These are phyloP conservation scores for Leccinellum albellum DNA, from an alignment of 768 basidiomycete genomes.

Conservation along the genomic window DNA sequence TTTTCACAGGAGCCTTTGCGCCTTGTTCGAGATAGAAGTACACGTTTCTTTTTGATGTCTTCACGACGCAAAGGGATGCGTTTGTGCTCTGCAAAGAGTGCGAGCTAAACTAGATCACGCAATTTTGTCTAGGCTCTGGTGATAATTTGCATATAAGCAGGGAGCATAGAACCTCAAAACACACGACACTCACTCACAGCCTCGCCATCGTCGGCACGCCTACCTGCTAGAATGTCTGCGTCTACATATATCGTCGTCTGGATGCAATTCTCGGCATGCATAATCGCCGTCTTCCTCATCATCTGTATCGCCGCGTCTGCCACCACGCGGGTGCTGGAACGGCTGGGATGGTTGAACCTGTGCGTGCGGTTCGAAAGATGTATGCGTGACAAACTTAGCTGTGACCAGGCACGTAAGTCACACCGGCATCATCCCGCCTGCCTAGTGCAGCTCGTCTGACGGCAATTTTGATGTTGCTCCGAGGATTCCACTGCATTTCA, in stretches of 20 bases:
- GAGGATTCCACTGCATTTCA: too few relatives aligned
- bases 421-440: too few relatives aligned
- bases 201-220: constrained; percentile 17
- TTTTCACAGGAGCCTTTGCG: constrained; percentile 59
- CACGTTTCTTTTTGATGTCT: constrained; percentile 87
- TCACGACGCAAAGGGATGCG: constrained; percentile 66
- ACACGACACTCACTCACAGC: constrained; percentile 15
- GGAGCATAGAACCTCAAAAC: neutral
- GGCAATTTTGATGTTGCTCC: too few relatives aligned
- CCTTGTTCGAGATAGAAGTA: constrained; percentile 38
- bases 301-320: constrained; percentile 22
- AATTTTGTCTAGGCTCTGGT: constrained; percentile 64
- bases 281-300: constrained; percentile 37
- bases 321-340: constrained; percentile 33
- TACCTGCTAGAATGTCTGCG: constrained; percentile 30
- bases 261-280: constrained; percentile 18
- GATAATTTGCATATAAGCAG: neutral
- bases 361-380: constrained; percentile 16
- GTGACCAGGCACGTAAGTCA: constrained; percentile 15
- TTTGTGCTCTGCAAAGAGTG: constrained; percentile 76
- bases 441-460: too few relatives aligned
- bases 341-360: constrained; percentile 33
- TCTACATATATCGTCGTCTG: constrained; percentile 29
- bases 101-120: constrained; percentile 70
- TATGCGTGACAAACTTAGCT: neutral